Evolutionary conservation across 202 grass and related monocot species (phyloP), one percentile per base, ranked within the genome.

Genomic region (Bolboschoenoplectus hybrid): DNA sequence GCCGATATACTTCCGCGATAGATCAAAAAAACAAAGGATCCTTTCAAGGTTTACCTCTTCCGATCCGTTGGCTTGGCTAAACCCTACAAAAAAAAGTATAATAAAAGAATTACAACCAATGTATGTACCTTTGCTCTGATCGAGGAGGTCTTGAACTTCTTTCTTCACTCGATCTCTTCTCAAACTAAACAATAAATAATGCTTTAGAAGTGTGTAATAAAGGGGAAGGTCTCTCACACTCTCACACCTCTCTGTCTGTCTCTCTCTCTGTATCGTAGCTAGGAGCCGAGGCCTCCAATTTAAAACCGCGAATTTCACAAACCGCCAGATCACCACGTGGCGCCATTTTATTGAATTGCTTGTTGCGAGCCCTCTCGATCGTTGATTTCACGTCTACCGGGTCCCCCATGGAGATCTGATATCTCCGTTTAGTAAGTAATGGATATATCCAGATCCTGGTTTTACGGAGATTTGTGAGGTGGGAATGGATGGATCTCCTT

Each of bases 301-400:
- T 71, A 65, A 71, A 84, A 84, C 65, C 65, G 34, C 3, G 19
- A 66, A 70, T 84, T 84, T 58, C 82, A 53, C 12, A 68, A 68
- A 67, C 13, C 26, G 82, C 82, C 82, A 84, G 45, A 71, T 40
- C 12, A 3, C 82, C 57, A 84, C 82, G 49, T 84, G 63, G 82
- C 82, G 46, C 51, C 12, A 3, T 53, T 19, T 7, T 70, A 38
- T 1, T 52, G 17, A 26, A 65, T 66, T 65, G 43, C 62, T 38
- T 67, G 1, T 83, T 51, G 0, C 14, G 55, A 12, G 17, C 80
- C 11, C 7, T 82, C 45, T 67, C 62, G 10, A 82, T 82, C 81
- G 62, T 70, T 19, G 26, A 70, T 38, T 83, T 19, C 64, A 84
- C 44, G 61, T 43, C 57, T 11, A 5, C 14, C 12, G 19, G 80